Percentiles rank a stretch among this genome's conserved stretches.
Evolutionary conservation across 345 rosid genomes (phyloP).

Genomic region (Clausena lansium): DNA sequence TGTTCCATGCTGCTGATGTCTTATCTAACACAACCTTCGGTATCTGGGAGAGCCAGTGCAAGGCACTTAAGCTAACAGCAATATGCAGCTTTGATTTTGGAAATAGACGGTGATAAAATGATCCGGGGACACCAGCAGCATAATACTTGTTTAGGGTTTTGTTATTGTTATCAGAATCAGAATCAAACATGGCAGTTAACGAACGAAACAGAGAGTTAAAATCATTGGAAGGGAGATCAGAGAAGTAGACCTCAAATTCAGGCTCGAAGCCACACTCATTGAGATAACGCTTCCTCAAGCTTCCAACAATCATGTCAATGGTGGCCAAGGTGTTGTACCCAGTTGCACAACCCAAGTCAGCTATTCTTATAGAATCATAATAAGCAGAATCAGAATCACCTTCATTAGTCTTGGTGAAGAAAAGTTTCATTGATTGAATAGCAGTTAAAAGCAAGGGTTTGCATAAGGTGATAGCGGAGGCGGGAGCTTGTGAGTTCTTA

Average conservation of each 20-base stretch:
- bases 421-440: constrained; percentile 39
- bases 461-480: constrained; percentile 46
- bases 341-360: constrained; percentile 62
- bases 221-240: constrained; percentile 60
- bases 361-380: constrained; percentile 34
- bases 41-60: constrained; percentile 70
- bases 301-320: constrained; percentile 42
- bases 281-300: constrained; percentile 31
- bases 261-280: constrained; percentile 36
- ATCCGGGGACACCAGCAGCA: constrained; percentile 55
- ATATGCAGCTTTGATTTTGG: constrained; percentile 50
- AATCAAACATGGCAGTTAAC: constrained; percentile 6
- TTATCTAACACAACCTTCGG: constrained; percentile 44
- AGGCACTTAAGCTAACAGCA: constrained; percentile 58
- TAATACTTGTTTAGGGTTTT: constrained; percentile 24
- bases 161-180: background rate
- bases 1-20: constrained; percentile 50
- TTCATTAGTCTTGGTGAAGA: constrained; percentile 5
- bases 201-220: constrained; percentile 48
- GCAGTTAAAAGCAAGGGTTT: constrained; percentile 51
- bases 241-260: constrained; percentile 59
- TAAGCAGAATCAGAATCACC: constrained; percentile 6
- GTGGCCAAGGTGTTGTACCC: constrained; percentile 51
- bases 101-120: constrained; percentile 54
- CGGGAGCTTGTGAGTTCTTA: constrained; percentile 53